Base-by-base conservation (phyloP, 2,329 filamentous ascomycete species). In the Colletotrichum simmondsii region DNA sequence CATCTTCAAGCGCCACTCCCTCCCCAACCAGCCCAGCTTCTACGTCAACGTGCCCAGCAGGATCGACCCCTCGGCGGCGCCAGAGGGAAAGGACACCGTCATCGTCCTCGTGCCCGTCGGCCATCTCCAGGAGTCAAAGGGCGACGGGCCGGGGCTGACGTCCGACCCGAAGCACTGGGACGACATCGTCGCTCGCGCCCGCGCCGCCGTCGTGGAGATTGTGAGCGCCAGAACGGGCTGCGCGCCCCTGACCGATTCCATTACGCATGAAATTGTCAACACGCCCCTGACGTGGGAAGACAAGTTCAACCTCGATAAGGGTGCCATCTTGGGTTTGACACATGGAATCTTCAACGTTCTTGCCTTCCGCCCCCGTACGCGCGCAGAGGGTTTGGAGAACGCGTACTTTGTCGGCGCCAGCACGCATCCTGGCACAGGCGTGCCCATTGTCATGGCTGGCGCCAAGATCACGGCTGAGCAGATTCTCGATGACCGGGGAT, bases 321-420 rank as follows among this genome's bases (percentile, higher is more conserved):
- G 93, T 16, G 92, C 92, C 1, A 95, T 95, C 68, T 86, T 95
- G 0, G 93, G 93, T 0, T 84, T 95, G 1, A 90, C 88, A 22
- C 93, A 95, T 82, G 89, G 87, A 35, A 94, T 95, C 84, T 93
- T 93, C 84, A 93, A 94, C 78, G 91, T 93, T 16, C 85, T 94
- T 0, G 87, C 87, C 42, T 93, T 93, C 84, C 84, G 92, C 1
- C 92, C 92, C 0, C 84, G 85, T 53, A 93, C 90, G 0, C 84
- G 85, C 75, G 84, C 92, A 37, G 76, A 82, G 5, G 85, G 83
- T 5, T 82, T 92, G 22, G 75, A 83, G 14, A 83, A 85, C 3
- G 80, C 91, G 28, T 94, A 94, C 78, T 94, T 95, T 78, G 93
- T 94, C 0, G 93, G 93, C 42, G 93, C 93, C 1, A 92, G 90